Base-by-base conservation (phyloP, 129 eudicot genomes). In the Lactuca sativa region DNA sequence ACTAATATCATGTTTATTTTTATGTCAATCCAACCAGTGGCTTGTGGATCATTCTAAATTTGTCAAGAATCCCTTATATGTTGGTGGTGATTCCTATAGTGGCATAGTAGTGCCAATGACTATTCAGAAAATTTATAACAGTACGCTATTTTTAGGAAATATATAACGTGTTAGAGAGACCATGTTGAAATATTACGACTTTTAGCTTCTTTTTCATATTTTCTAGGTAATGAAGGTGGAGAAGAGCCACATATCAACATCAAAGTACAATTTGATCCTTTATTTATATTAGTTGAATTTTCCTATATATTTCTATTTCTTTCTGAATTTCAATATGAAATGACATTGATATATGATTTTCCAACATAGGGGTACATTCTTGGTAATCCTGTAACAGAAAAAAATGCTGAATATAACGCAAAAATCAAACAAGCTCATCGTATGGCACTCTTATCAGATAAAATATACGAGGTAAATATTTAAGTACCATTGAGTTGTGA, bases 371-470 rank as follows among this genome's bases (percentile, higher is more conserved):
- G 80, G 15, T 75, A 66, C 48, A 4, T 67, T 52, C 69, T 75
- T 33, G 80, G 80, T 59, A 75, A 75, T 66, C 80, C 80, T 32
- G 0, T 18, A 0, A 75, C 74, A 4, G 56, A 67, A 37, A 12
- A 2, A 14, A 18, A 32, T 58, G 31, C 9, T 1, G 74, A 67
- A 14, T 17, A 5, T 9, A 75, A 75, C 59, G 44, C 74, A 59
- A 75, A 49, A 67, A 31, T 44, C 17, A n/a, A 40, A 25, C 61
- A 59, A 30, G 70, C 62, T 47, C 80, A 76, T 40, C 49, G 44
- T 15, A 52, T 67, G 56, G 63, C 63, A 60, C 75, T 76, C 52
- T 25, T 76, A 57, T 76, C 80, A 6, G 56, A 68, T 76, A 57
- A 4, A 48, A 71, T 76, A 63, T 68, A 76, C 31, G 36, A 76